Evolutionary conservation across 257 asterid species (phyloP), one percentile per base, ranked within the genome.

Genomic region (Primulina tabacum): DNA sequence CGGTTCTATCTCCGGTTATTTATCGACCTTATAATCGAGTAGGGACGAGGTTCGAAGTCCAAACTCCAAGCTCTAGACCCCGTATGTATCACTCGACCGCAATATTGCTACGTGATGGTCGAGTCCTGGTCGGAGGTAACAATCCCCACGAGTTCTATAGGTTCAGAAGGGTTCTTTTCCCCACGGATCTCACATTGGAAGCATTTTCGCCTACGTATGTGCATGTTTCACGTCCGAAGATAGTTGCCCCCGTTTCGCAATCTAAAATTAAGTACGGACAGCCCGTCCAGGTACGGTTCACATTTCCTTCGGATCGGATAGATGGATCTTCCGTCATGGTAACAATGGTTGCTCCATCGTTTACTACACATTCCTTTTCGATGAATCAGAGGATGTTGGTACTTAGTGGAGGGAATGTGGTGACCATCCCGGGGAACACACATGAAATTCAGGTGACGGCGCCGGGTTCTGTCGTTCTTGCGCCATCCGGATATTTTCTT

Each of bases 401-500:
- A 4, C 76, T 86, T 10, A 52, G 65, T 34, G 62, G 55, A 28
- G 80, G 72, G 6, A 47, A 66, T 21, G 76, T 75, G 33, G 71
- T 18, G 2, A 17, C 68, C 0, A 21, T 78, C 12, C 84, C 64
- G 7, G 62, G 5, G 26, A 65, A 75, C 21, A 57, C 73, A 9
- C 78, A 81, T 68, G 75, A 70, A 59, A 60, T 75, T 11, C 66
- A 28, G 75, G 83, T 73, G 4, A 35, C 5, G 4, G 28, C 62
- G 1, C 79, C 85, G 32, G 21, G 16, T 14, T 87, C 86, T 21
- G 62, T 60, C 17, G 79, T 72, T 68, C 47, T 84, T 14, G 86
- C 89, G 2, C 92, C 92, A 3, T 6, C 86, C 0, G 90, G 90
- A 4, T 87, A 78, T 74, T 87, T 82, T 70, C 64, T 87, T 59